Evolutionary conservation across 768 basidiomycete species (phyloP), one percentile per base, ranked within the genome.

Genomic region (Lactarius evosmus): DNA sequence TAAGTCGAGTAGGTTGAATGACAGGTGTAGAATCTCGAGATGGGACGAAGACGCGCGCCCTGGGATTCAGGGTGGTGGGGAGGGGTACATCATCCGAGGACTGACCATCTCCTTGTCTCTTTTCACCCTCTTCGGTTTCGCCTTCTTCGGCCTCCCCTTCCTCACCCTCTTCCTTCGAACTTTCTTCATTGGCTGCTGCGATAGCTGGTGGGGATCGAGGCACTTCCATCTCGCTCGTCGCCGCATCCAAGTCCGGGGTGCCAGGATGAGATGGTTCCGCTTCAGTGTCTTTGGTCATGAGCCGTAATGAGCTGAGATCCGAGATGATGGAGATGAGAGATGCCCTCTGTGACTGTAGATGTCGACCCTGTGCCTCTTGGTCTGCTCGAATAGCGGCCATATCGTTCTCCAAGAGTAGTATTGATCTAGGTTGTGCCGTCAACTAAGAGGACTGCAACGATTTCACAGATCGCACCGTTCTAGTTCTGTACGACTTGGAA

Each of bases 401-500:
- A 72, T 93, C 91, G 69, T 85, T 89, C 68, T 93, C 89, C 14
- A 93, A 75, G 12, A 81, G 78, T 53, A 78, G 72, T 60, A 93
- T 93, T 34, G 85, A 80, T 69, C 91, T 93, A 38, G n/a, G 14
- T 27, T 34, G 59, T 17, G 25, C 54, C 12, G 53, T 33, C 27
- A 60, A 27, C 49, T 22, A 22, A 27, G 22, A 41, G 27, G 56
- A 16, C 41, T 57, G 30, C 34, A 32, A 58, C 27, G 63, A 8
- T 59, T 56, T 25, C 2, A 36, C 14, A 40, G n/a, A 29, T 82
- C 88, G 69, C 70, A 94, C 92, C 80, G 81, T 71, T 88, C 85
- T 17, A 93, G 78, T 69, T 93, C 93, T 9, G 87, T 85, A 58
- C 92, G 79, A 66, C 79, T 86, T 4, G 91, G 90, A 3, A 93